phyloP scores from a whole-genome alignment of 2,329 filamentous ascomycete genomes.

The Aspergillus aculeatus region DNA sequence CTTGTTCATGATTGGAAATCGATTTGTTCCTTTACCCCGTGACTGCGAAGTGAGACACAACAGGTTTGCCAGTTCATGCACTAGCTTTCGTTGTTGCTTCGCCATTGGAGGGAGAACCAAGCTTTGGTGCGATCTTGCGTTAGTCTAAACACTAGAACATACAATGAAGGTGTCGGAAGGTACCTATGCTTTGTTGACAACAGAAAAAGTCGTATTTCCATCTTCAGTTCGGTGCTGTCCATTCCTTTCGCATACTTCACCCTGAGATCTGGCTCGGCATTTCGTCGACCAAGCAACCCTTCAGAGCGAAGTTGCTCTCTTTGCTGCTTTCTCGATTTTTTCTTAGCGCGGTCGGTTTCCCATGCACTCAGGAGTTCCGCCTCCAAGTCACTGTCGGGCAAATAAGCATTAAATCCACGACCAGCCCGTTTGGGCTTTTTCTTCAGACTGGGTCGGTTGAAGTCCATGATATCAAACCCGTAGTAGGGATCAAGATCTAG shows the following conservation, averaged over 20 bases:
- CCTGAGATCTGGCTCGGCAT: slow-evolving; percentile 59
- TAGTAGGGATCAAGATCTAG: slow-evolving; percentile 62
- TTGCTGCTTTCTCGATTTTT: slow-evolving; percentile 67
- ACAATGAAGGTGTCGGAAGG: slow-evolving; percentile 26
- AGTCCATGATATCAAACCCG: slow-evolving; percentile 83
- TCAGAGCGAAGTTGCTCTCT: slow-evolving; percentile 67
- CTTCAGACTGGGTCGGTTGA: slow-evolving; percentile 66
- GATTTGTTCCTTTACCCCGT: slow-evolving; percentile 66
- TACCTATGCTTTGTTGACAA: slow-evolving; percentile 62
- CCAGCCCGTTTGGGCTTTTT: slow-evolving; percentile 64
- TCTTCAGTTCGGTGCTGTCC: slow-evolving; percentile 65
- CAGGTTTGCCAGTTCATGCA: slow-evolving; percentile 75
- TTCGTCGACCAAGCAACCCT: slow-evolving; percentile 62
- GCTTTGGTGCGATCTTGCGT: slow-evolving; percentile 43
- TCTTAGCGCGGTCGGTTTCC: slow-evolving; percentile 68
- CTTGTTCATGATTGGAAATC: slow-evolving; percentile 76
- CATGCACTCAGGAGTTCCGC: slow-evolving; percentile 58
- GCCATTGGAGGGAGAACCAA: slow-evolving; percentile 81
- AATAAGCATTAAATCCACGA: slow-evolving; percentile 52
- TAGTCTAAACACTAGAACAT: neutral
- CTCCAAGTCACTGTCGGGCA: slow-evolving; percentile 68
- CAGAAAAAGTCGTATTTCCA: slow-evolving; percentile 72
- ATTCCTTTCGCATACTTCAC: slow-evolving; percentile 73
- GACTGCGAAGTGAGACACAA: slow-evolving; percentile 84
- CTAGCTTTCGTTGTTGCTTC: slow-evolving; percentile 68